Base-by-base conservation (phyloP, 2,329 filamentous ascomycete species). In the Neonectria neomacrospora region DNA sequence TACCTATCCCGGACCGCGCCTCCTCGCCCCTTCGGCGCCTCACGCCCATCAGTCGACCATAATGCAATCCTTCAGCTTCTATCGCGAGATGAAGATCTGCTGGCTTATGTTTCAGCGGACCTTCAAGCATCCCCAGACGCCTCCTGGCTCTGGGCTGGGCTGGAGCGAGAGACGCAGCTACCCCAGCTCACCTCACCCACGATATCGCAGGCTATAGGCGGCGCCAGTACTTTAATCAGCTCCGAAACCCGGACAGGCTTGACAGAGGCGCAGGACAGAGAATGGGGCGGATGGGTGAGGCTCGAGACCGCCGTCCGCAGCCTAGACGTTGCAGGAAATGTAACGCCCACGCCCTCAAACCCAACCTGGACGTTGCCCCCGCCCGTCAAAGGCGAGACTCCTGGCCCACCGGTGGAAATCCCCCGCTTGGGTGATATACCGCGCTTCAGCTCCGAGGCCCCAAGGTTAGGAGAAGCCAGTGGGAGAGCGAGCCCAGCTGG, bases 71-170 rank as follows among this genome's bases (percentile, higher is more conserved):
- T 78, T 7, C 60, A 75, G 26, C 76, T 76, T 20, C 68, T 80
- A 3, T 72, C 75, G 48, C 82, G 84, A 3, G 94, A 99, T 72
- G 94, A 98, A 75, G 95, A 97, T 75, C 86, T 98, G 70, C 81
- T 98, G 28, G 92, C 90, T 0, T 97, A 97, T 72, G 88, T 92
- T 1, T 95, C 92, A 30, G 92, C 90, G 0, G 96, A 98, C 78
- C 83, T 96, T 72, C 95, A 98, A 78, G 91, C 90, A 1, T 88
- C 86, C n/a, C 83, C 85, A 0, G 90, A 94, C 55, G 88, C 88
- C 37, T 90, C 90, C 12, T 98, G 95, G 95, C 86, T 94, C 4
- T 97, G 94, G 95, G 80, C 86, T 72, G 84, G 86, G 30, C 84
- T 84, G 37, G 89, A 91, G 70, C 77, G 78, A 44, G 83, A 85